A percentile compares a stretch with the other conserved stretches of the same genome.
phyloP scores from a whole-genome alignment of 2,329 filamentous ascomycete species.

The Ophiostoma sp. region DNA sequence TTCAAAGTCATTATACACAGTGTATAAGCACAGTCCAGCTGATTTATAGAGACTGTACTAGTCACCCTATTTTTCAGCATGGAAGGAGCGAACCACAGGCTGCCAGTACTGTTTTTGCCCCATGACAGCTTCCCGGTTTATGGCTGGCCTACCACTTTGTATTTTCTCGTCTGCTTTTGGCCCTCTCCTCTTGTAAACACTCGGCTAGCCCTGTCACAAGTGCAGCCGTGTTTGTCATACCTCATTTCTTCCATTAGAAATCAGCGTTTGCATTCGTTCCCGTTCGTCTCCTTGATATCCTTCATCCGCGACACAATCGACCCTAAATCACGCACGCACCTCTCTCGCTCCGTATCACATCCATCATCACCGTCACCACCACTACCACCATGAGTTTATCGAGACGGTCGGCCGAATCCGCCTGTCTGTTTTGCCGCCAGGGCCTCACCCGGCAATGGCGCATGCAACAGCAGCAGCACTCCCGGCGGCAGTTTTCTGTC shows the following conservation, averaged over 20 bases:
- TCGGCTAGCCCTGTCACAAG: not conserved
- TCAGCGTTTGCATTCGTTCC: not conserved
- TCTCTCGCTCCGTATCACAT: not conserved
- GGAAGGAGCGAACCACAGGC: not conserved
- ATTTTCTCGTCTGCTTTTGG: not conserved
- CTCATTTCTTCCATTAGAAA: slow-evolving; percentile 7
- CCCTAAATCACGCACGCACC: not conserved
- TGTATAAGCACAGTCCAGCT: not conserved
- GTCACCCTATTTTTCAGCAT: not conserved
- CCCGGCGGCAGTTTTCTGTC: slow-evolving; percentile 28
- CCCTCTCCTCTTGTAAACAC: slow-evolving; percentile 15
- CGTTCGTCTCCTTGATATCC: not conserved
- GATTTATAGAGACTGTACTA: not conserved
- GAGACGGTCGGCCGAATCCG: slow-evolving; percentile 35
- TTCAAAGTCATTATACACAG: slow-evolving; percentile 17
- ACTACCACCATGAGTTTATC: slow-evolving; percentile 38
- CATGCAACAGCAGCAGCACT: slow-evolving; percentile 36
- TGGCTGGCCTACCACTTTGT: not conserved
- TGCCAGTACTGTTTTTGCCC: slow-evolving; percentile 1
- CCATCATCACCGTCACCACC: not conserved
- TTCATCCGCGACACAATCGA: not conserved
- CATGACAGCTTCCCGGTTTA: not conserved
- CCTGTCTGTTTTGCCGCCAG: slow-evolving; percentile 40
- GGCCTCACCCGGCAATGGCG: slow-evolving; percentile 39
- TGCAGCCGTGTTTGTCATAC: not conserved